Percentiles rank a stretch among this genome's conserved stretches.
These are phyloP conservation scores for Solanum chilense DNA, from an alignment of 257 asterid species.

Conservation along the genomic window DNA sequence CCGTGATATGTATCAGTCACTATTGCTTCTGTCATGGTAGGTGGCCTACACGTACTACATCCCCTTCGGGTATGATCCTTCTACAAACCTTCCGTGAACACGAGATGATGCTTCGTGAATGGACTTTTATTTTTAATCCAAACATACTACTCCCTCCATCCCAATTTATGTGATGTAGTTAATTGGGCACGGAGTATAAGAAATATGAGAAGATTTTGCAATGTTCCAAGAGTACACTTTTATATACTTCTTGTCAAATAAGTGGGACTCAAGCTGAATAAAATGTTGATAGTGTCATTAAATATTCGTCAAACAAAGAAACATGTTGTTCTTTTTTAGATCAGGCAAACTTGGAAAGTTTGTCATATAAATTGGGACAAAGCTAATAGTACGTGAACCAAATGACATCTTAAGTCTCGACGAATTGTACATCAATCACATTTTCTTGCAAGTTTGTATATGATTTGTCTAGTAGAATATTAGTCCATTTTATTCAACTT, in stretches of 20 bases:
- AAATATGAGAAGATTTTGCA: too few relatives aligned
- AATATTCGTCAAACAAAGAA: too few relatives aligned
- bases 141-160: not conserved
- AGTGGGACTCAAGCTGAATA: not conserved
- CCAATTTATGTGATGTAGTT: not conserved
- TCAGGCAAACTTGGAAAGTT: not conserved
- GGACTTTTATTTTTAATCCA: not conserved
- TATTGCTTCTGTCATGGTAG: not conserved
- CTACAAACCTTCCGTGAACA: not conserved
- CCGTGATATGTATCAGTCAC: not conserved
- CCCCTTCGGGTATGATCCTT: not conserved
- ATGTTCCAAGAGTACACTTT: not conserved
- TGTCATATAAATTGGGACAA: not conserved
- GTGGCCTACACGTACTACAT: not conserved
- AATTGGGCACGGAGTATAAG: not conserved
- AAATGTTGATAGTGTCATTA: not conserved
- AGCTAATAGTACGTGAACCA: not conserved
- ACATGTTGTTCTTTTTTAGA: too few relatives aligned
- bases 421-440: not conserved
- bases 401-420: not conserved
- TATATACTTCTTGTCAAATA: too few relatives aligned
- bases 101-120: not conserved
- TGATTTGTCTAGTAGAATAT: not conserved
- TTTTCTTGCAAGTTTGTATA: not conserved
- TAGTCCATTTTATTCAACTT: not conserved